Evolutionary conservation across 1,284 basidiomycete genomes (phyloP).

Genomic region (Mycena citricolor): DNA sequence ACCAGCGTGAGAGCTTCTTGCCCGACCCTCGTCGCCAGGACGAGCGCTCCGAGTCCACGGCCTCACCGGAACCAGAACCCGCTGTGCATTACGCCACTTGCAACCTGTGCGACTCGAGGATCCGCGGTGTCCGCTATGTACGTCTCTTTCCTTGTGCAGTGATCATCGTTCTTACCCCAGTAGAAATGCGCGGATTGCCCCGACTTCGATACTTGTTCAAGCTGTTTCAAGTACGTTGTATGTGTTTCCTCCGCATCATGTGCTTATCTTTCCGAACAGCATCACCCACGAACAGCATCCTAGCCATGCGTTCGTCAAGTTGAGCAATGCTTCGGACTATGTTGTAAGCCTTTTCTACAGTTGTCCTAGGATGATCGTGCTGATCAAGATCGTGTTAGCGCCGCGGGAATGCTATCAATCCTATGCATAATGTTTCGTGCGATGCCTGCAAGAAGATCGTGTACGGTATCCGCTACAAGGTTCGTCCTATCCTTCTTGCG

Average conservation of each 20-base stretch:
- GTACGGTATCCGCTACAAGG: conserved; percentile 71
- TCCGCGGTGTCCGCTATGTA: conserved; percentile 69
- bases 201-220: conserved; percentile 73
- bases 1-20: conserved; percentile 17
- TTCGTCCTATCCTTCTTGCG: conserved; percentile 26
- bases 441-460: conserved; percentile 62
- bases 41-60: conserved; percentile 5
- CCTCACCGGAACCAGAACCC: conserved; percentile 24
- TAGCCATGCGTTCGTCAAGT: conserved; percentile 71
- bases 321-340: conserved; percentile 56
- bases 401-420: conserved; percentile 5
- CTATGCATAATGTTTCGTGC: conserved; percentile 52
- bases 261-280: conserved; percentile 30
- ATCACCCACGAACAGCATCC: conserved; percentile 77
- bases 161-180: background rate
- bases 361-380: conserved; percentile 5
- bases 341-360: conserved; percentile 42
- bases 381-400: conserved; percentile 26
- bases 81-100: conserved; percentile 63
- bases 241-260: too few relatives aligned
- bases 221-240: conserved; percentile 66
- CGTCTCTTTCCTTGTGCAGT: conserved; percentile 30
- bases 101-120: conserved; percentile 72
- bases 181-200: conserved; percentile 76
- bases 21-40: too few relatives aligned